A percentile compares a stretch with the other conserved stretches of the same genome.
Conservation (phyloP, 2,329 filamentous ascomycete genomes). For the Colletotrichum noveboracense region DNA sequence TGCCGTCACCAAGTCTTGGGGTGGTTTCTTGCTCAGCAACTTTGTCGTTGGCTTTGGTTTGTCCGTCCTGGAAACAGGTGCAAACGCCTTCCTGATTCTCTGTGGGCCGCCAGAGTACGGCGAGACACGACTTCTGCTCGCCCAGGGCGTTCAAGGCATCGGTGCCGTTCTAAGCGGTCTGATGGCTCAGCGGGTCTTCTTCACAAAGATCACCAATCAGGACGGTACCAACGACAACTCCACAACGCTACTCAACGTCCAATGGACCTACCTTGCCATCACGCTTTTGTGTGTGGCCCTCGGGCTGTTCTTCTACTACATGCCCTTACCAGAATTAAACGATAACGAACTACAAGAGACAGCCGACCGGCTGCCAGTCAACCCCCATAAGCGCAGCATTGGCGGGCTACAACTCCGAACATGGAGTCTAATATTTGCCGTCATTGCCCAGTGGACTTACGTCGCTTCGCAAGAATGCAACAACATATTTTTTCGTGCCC, state of each 20-base stretch:
- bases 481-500: constrained; percentile 63
- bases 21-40: constrained; percentile 76
- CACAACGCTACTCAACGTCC: constrained; percentile 71
- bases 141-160: constrained; percentile 79
- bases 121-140: constrained; percentile 76
- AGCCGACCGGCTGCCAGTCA: constrained; percentile 52
- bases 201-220: constrained; percentile 58
- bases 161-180: constrained; percentile 76
- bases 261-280: constrained; percentile 87
- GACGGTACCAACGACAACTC: constrained; percentile 28
- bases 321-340: constrained; percentile 67
- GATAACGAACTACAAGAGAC: constrained; percentile 59
- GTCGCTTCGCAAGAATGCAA: constrained; percentile 74
- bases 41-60: constrained; percentile 81
- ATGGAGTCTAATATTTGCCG: constrained; percentile 69
- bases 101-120: constrained; percentile 77
- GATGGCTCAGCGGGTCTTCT: constrained; percentile 77
- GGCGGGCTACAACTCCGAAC: constrained; percentile 58
- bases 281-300: constrained; percentile 76
- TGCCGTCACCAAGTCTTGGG: constrained; percentile 74
- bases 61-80: constrained; percentile 78
- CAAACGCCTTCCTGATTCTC: constrained; percentile 75
- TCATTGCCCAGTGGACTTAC: constrained; percentile 80
- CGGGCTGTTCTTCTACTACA: constrained; percentile 72
- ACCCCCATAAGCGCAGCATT: constrained; percentile 53